Evolutionary conservation across 352 stramenopile genomes (phyloP), one percentile per base, ranked within the genome.

Genomic region (Thalassiosira delicatula): DNA sequence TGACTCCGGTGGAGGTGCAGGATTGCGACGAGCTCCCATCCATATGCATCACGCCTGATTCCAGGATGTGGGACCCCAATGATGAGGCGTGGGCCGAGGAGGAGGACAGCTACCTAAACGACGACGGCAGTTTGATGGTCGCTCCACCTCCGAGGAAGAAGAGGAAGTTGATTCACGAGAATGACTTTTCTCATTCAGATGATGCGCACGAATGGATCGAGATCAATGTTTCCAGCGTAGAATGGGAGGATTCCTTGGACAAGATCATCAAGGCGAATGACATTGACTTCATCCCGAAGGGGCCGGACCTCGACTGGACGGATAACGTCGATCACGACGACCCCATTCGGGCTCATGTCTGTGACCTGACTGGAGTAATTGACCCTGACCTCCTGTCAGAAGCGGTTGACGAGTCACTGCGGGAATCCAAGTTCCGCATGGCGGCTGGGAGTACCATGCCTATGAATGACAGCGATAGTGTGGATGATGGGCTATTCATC

Each of bases 1-100:
- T 85, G 3, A 84, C 76, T 17, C 0, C 23, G 4, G 25, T 73
- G 35, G 73, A 88, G 32, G 27, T 83, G 0, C 11, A 70, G 14
- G 21, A 56, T 23, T 79, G 35, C 5, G 51, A 84, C 9, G 42
- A 70, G 0, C 54, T 56, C 33, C 3, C 21, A 0, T 49, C 25
- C 21, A 30, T 81, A 5, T 53, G 49, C 23, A 19, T 81, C 0
- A 35, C 51, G 0, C 61, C 72, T 8, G 66, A 75, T 69, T 7
- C 0, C 0, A 23, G 3, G 0, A 7, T 0, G 0, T 81, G 62
- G 72, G 46, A 81, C 37, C 72, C 72, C 0, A n/a, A 81, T n/a
- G 14, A 14, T 3, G 0, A 3, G 3, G 11, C 23, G 2, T 80
- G 17, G 27, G 27, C 61, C 0, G n/a, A 67, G 9, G 4, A 59